phyloP scores from a whole-genome alignment of 2,329 filamentous ascomycete species.

The Alternaria solani region DNA sequence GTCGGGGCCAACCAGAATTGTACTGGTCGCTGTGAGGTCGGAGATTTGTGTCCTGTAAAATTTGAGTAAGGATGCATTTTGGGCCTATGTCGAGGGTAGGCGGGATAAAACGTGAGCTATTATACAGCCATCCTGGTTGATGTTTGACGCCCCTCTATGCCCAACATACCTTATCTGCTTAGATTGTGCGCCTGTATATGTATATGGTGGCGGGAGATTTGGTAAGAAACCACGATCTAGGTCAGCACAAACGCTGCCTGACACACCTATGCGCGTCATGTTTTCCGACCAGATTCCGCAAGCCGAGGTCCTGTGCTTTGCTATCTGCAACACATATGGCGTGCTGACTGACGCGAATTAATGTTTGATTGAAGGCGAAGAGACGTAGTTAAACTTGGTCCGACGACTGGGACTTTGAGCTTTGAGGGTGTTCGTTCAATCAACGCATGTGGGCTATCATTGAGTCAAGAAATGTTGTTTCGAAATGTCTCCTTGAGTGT shows the following conservation, averaged over 20 bases:
- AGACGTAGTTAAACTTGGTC: neutral
- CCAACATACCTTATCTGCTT: conserved; percentile 29
- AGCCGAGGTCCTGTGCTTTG: neutral
- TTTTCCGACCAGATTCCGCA: neutral
- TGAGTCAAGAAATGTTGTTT: conserved; percentile 28
- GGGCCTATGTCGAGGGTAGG: neutral
- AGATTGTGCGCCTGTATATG: conserved; percentile 28
- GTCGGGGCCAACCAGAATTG: conserved; percentile 52
- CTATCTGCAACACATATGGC: neutral
- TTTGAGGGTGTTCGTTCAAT: conserved; percentile 12
- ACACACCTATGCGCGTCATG: conserved; percentile 22
- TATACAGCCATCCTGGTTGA: neutral
- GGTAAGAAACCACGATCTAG: conserved; percentile 31
- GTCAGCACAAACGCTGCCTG: conserved; percentile 21
- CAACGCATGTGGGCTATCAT: conserved; percentile 26
- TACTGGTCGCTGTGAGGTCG: conserved; percentile 50
- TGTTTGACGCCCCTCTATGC: conserved; percentile 25
- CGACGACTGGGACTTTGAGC: conserved; percentile 1
- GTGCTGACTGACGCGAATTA: neutral
- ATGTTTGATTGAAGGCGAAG: neutral
- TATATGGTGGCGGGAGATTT: conserved; percentile 45
- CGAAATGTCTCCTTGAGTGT: conserved; percentile 30
- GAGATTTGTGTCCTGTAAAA: conserved; percentile 50
- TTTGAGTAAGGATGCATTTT: neutral
- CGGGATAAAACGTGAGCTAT: neutral